Base-by-base conservation (phyloP, 2,329 filamentous ascomycete species). In the Niveomyces coronatus region DNA sequence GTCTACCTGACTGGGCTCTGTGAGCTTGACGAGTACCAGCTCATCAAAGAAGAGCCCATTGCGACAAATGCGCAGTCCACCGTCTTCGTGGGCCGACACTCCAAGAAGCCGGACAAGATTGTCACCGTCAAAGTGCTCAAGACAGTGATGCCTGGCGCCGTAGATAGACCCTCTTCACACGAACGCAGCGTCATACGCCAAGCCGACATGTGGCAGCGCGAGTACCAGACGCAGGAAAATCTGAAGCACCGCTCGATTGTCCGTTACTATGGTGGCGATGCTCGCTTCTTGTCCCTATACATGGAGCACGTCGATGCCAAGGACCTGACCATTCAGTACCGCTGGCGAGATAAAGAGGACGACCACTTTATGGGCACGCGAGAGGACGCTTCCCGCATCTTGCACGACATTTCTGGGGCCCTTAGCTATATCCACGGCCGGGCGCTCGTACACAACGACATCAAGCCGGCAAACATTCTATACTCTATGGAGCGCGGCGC, bases 91-190 rank as follows among this genome's bases (percentile, higher is more conserved):
- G 72, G 67, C 15, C 59, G 67, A 24, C 66, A 75, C 49, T 74
- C 71, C 4, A 54, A 63, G 9, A 64, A 73, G 14, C 60, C 69
- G 3, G 67, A 71, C 37, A 65, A 67, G 15, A 65, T 74, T 38
- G 70, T 76, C 40, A 76, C 71, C 1, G 71, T 76, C 52, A 77
- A 77, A 48, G 71, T 77, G 2, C 67, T 77, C 45, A 76, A 75
- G 55, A 76, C 73, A 2, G 56, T 64, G 5, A 51, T 63, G 3
- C 47, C 60, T 22, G 61, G 58, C 29, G 45, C 60, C 3, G 55
- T 61, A 35, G 52, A 61, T 30, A 69, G 68, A 39, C 64, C 67
- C 3, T 62, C 66, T 30, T 64, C 71, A 15, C 62, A 63, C 37
- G 71, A 73, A 49, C 64, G 65, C 39, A 71, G 69, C 41, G 67